phyloP scores from a whole-genome alignment of 371 early-diverging fungal species.

The Rhizopus delemar region DNA sequence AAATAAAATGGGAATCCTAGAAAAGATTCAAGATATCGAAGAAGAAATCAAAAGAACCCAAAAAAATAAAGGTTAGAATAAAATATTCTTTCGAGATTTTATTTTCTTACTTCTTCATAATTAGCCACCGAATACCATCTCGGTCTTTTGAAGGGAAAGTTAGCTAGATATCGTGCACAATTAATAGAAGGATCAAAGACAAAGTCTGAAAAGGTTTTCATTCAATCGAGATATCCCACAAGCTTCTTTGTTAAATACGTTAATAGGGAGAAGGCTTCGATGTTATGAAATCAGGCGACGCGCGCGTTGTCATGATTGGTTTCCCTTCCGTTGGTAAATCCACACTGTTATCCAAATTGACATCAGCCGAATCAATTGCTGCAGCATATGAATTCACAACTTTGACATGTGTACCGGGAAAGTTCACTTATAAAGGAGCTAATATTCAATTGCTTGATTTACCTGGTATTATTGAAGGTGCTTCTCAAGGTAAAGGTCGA shows the following conservation, averaged over 20 bases:
- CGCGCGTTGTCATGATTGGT: constrained; percentile 97
- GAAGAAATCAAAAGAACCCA: constrained; percentile 86
- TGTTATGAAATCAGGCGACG: constrained; percentile 98
- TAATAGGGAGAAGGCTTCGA: constrained; percentile 93
- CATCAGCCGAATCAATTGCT: constrained; percentile 93
- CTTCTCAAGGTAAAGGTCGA: constrained; percentile 96
- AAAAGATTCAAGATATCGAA: constrained; percentile 90
- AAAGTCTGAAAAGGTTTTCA: constrained; percentile 78
- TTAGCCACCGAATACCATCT: constrained; percentile 94
- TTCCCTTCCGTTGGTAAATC: constrained; percentile 99
- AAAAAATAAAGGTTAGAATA: constrained; percentile 79
- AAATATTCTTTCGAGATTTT: neutral
- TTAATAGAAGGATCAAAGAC: constrained; percentile 84
- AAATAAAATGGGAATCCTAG: constrained; percentile 85
- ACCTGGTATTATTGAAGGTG: constrained; percentile 92
- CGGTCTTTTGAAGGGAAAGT: constrained; percentile 95
- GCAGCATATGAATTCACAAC: constrained; percentile 99
- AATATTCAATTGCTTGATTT: constrained; percentile 94
- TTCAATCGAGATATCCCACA: neutral
- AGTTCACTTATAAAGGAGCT: constrained; percentile 97
- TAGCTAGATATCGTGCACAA: constrained; percentile 94
- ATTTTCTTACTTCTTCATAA: neutral
- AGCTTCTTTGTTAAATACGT: constrained; percentile 1
- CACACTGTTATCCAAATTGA: constrained; percentile 94
- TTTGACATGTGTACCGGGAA: constrained; percentile 97